phyloP scores from a whole-genome alignment of 805 yeast genomes.

The Candida argentea region DNA sequence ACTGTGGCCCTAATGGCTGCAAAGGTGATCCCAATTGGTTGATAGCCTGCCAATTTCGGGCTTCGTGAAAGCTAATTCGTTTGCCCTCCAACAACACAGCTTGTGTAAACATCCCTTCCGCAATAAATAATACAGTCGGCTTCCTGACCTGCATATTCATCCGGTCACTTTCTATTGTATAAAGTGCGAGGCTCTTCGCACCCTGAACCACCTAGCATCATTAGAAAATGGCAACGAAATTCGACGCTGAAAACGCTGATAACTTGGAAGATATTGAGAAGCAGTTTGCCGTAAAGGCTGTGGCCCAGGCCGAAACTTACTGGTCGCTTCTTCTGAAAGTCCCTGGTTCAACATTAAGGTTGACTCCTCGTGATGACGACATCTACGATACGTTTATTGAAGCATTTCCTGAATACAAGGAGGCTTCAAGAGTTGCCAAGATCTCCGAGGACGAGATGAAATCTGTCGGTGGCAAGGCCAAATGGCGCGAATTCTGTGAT shows the following conservation, averaged over 20 bases:
- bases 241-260: conserved; percentile 86
- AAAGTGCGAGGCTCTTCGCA: no score
- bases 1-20: no score
- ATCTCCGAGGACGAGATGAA: conserved; percentile 78
- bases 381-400: conserved; percentile 49
- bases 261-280: conserved; percentile 92
- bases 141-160: no score
- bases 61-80: no score
- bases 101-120: no score
- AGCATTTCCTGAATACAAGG: conserved; percentile 83
- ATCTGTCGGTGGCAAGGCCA: conserved; percentile 64
- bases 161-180: no score
- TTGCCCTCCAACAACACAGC: no score
- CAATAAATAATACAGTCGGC: no score
- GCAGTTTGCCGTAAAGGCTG: conserved; percentile 97
- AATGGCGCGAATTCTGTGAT: conserved; percentile 85
- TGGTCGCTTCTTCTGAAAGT: conserved; percentile 70
- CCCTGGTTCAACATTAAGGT: conserved; percentile 69
- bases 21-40: no score
- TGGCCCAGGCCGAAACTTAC: conserved; percentile 88
- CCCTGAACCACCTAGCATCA: no score
- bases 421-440: conserved; percentile 42
- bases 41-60: no score
- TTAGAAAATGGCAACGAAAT: conserved; percentile 27
- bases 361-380: conserved; percentile 65